Evolutionary conservation across 2,329 filamentous ascomycete species (phyloP).

Genomic region (Capronia epimyces): DNA sequence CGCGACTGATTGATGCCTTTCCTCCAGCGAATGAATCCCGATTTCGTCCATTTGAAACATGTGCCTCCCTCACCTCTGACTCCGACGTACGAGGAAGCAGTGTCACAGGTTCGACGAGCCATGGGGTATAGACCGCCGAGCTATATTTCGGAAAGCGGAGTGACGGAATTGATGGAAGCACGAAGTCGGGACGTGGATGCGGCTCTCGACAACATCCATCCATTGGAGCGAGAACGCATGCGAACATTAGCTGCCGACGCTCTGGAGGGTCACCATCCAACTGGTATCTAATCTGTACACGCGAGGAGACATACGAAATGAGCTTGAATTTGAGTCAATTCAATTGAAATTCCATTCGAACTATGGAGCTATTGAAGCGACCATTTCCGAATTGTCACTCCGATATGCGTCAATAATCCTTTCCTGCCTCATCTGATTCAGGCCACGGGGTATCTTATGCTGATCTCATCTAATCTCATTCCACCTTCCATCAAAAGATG

Average conservation of each 20-base stretch:
- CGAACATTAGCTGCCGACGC: slow-evolving; percentile 18
- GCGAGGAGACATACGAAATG: background rate
- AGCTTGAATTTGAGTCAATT: background rate
- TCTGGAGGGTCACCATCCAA: slow-evolving; percentile 10
- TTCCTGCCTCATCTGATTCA: background rate
- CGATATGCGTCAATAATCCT: background rate
- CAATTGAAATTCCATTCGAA: background rate
- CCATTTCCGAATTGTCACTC: background rate
- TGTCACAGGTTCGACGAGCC: slow-evolving; percentile 17
- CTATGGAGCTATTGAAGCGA: background rate
- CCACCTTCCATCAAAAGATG: background rate
- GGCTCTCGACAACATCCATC: slow-evolving; percentile 45
- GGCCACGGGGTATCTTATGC: background rate
- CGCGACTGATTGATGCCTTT: background rate
- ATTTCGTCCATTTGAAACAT: slow-evolving; percentile 74
- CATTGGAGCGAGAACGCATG: slow-evolving; percentile 40
- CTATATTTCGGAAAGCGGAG: slow-evolving; percentile 69
- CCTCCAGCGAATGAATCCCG: slow-evolving; percentile 65
- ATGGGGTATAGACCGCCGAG: slow-evolving; percentile 60
- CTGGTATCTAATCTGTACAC: background rate
- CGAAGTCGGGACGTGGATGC: slow-evolving; percentile 53
- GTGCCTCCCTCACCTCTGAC: slow-evolving; percentile 34
- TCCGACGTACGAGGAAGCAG: slow-evolving; percentile 27
- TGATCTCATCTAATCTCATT: background rate
- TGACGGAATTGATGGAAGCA: slow-evolving; percentile 66